These are phyloP conservation scores for Capsella rubella DNA, from an alignment of 441 rosid genomes.

Conservation along the genomic window DNA sequence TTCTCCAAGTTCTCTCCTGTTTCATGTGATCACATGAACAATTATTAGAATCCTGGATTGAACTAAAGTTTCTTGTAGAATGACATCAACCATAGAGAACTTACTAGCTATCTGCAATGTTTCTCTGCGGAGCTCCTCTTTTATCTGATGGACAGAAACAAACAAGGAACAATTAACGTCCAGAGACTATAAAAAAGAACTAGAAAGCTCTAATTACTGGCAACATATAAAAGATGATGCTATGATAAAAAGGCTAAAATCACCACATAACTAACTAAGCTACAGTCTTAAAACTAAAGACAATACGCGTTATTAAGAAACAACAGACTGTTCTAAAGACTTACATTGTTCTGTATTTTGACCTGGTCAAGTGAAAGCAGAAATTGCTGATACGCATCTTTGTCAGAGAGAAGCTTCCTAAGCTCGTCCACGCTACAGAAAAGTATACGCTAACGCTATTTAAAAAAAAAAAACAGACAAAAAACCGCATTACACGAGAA, in stretches of 20 bases:
- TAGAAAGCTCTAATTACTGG: not conserved
- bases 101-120: constrained; percentile 92
- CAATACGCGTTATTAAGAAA: not conserved
- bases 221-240: not conserved
- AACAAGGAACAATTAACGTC: not conserved
- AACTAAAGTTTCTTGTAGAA: not conserved
- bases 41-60: constrained; percentile 14
- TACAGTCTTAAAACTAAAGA: not conserved
- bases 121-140: constrained; percentile 88
- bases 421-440: constrained; percentile 74
- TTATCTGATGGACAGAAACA: constrained; percentile 58
- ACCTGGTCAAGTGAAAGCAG: constrained; percentile 84
- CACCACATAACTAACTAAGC: constrained; percentile 15
- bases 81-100: constrained; percentile 35
- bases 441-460: not conserved
- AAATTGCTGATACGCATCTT: constrained; percentile 84
- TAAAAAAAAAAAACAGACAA: constrained; percentile 9
- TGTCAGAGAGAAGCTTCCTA: constrained; percentile 85
- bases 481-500: constrained; percentile 10
- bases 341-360: constrained; percentile 81
- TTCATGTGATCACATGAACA: constrained; percentile 26
- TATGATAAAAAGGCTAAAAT: not conserved
- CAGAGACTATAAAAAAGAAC: not conserved
- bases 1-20: constrained; percentile 83
- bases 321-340: constrained; percentile 34